Base-by-base conservation (phyloP, 306 rosid species). In the Glycine soja region DNA sequence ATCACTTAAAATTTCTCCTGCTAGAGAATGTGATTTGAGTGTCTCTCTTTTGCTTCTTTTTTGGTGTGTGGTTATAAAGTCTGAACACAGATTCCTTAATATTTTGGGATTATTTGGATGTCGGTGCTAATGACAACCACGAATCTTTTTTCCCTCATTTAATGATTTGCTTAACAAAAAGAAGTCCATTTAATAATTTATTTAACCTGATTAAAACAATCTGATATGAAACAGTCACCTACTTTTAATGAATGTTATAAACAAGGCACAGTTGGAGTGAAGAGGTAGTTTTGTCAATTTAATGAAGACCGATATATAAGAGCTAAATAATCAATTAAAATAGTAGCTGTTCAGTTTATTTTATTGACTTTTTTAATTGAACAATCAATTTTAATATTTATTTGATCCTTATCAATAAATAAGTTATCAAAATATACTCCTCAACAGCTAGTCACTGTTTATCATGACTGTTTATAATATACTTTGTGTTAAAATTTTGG, bases 111-210 rank as follows among this genome's bases (percentile, higher is more conserved):
- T 61, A 18, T 58, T 43, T 48, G 64, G 48, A 38, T 57, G 82
- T 70, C 68, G 78, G 81, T 82, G 78, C 50, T 73, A 80, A 40
- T 51, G 67, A 61, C 36, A 12, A 7, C 38, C 10, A 36, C 4
- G 13, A 43, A 30, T 15, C 10, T 3, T 3, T 5, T 6, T 4
- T 6, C 12, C 46, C 12, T 1, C 30, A 19, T 57, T 66, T 36
- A 63, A 76, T 46, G 81, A 50, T 45, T 45, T 46, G 5, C 32
- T 75, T 46, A 0, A 5, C 0, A 34, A 38, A 63, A 63, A 34
- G 0, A 56, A 61, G 2, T 61, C 5, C 46, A 13, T 34, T 34
- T 13, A 63, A 12, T 34, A 2, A 7, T 34, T 34, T 14, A 4
- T 36, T 63, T 13, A 34, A 36, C 47, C 46, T 77, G 51, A 50